Conservation (phyloP, 2,329 filamentous ascomycete species). For the Orbilia javanica region DNA sequence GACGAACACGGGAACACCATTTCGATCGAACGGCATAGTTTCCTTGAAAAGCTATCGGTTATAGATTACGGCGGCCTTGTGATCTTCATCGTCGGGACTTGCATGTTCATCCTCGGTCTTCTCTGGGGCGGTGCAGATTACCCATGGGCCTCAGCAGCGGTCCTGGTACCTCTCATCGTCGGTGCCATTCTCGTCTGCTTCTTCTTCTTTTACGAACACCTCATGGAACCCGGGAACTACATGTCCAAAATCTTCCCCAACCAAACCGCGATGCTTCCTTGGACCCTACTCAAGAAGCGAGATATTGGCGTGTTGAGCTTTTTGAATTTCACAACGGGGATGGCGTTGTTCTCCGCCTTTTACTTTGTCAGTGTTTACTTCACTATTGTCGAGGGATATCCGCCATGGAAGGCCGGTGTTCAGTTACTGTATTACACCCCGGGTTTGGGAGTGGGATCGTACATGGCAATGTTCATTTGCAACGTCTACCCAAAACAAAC, state of each 20-base stretch:
- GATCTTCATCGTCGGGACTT: conserved; percentile 71
- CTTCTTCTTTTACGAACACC: conserved; percentile 70
- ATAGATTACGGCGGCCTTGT: conserved; percentile 72
- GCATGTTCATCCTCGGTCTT: conserved; percentile 70
- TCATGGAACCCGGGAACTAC: conserved; percentile 69
- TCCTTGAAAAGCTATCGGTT: conserved; percentile 69
- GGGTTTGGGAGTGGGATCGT: conserved; percentile 73
- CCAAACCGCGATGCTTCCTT: conserved; percentile 74
- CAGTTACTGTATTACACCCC: conserved; percentile 76
- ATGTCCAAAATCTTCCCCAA: conserved; percentile 42
- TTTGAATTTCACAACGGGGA: conserved; percentile 73
- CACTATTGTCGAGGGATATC: conserved; percentile 72
- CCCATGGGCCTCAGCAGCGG: conserved; percentile 68
- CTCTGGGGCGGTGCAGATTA: conserved; percentile 72
- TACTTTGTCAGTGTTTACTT: conserved; percentile 80
- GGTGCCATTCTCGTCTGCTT: conserved; percentile 66
- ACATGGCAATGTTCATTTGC: conserved; percentile 72
- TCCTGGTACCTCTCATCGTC: conserved; percentile 69
- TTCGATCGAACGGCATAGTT: conserved; percentile 61
- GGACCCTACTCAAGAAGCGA: conserved; percentile 70
- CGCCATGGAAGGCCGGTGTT: conserved; percentile 69
- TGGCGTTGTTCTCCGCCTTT: conserved; percentile 70
- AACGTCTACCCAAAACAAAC: conserved; percentile 75
- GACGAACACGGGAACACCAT: conserved; percentile 65
- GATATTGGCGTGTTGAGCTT: conserved; percentile 75